Conservation (phyloP, 805 yeast species). For the Candida tammaniensis region DNA sequence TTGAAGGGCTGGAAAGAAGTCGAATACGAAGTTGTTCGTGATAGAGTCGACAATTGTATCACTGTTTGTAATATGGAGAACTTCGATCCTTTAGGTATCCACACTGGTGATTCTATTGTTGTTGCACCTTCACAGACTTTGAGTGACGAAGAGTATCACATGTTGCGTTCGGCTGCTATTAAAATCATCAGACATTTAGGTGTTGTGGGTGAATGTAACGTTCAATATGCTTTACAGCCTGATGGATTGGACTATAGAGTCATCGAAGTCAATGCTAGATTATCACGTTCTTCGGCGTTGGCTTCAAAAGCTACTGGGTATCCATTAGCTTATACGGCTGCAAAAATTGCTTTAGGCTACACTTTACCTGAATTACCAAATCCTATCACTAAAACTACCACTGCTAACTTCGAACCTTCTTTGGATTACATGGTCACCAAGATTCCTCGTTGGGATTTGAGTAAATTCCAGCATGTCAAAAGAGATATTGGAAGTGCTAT, state of each 20-base stretch:
- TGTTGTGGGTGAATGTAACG: conserved; percentile 99
- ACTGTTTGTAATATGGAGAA: conserved; percentile 99
- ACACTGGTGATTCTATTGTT: conserved; percentile 98
- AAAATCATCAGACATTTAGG: conserved; percentile 96
- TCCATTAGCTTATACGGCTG: conserved; percentile 97
- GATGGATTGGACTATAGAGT: conserved; percentile 95
- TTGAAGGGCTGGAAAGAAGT: conserved; percentile 99
- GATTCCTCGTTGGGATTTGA: conserved; percentile 98
- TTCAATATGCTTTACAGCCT: conserved; percentile 95
- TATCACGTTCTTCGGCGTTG: conserved; percentile 96
- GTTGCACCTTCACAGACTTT: conserved; percentile 98
- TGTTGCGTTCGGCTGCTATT: conserved; percentile 97
- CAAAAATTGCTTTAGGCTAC: conserved; percentile 91
- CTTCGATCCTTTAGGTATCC: conserved; percentile 97
- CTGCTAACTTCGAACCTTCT: conserved; percentile 97
- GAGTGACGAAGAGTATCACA: conserved; percentile 94
- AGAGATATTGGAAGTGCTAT: conserved; percentile 91
- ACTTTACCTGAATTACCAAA: conserved; percentile 94
- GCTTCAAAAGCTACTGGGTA: conserved; percentile 99
- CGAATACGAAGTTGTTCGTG: conserved; percentile 98
- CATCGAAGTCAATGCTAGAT: conserved; percentile 96
- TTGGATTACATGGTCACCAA: conserved; percentile 95
- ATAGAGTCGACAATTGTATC: conserved; percentile 94
- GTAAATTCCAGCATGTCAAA: conserved; percentile 93
- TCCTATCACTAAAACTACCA: conserved; percentile 89